Evolutionary conservation across 2,329 filamentous ascomycete species (phyloP).

Genomic region (Trichoderma polysporum): DNA sequence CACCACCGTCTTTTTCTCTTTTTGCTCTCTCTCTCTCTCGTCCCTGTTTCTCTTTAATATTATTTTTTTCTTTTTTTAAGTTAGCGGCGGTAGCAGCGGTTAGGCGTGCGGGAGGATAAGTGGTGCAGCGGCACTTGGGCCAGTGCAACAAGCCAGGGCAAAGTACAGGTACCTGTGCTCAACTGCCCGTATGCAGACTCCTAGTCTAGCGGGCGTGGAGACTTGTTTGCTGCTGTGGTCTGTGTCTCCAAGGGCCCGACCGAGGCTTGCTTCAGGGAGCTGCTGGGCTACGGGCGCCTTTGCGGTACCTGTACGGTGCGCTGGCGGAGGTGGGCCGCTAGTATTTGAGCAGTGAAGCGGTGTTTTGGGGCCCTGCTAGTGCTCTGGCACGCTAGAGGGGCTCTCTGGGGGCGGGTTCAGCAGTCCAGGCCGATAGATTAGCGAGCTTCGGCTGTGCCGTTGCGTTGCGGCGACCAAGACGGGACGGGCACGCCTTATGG

Average conservation of each 20-base stretch:
- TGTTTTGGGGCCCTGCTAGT: constrained; percentile 14
- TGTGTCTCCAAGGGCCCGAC: neutral
- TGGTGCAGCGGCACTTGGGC: constrained; percentile 11
- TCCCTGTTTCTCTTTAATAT: neutral
- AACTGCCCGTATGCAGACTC: neutral
- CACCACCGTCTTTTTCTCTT: neutral
- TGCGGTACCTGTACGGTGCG: constrained; percentile 1
- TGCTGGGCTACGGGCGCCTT: neutral
- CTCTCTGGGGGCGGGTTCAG: constrained; percentile 13
- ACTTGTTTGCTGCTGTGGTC: neutral
- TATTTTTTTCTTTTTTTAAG: neutral
- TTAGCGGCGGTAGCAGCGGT: constrained; percentile 23
- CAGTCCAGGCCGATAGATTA: constrained; percentile 21
- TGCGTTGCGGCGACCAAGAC: constrained; percentile 2
- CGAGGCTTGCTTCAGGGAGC: neutral
- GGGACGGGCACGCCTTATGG: neutral
- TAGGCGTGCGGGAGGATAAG: neutral
- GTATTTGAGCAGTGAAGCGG: neutral
- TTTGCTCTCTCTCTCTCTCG: neutral
- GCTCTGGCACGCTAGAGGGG: neutral
- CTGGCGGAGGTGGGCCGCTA: constrained; percentile 9
- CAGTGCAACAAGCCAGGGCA: neutral
- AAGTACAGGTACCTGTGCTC: neutral
- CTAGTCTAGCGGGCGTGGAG: neutral
- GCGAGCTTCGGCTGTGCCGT: constrained; percentile 22